Percentiles rank a stretch among this genome's conserved stretches.
These are phyloP conservation scores for Rhizopogon vesiculosus DNA, from an alignment of 768 basidiomycete species.

Conservation along the genomic window DNA sequence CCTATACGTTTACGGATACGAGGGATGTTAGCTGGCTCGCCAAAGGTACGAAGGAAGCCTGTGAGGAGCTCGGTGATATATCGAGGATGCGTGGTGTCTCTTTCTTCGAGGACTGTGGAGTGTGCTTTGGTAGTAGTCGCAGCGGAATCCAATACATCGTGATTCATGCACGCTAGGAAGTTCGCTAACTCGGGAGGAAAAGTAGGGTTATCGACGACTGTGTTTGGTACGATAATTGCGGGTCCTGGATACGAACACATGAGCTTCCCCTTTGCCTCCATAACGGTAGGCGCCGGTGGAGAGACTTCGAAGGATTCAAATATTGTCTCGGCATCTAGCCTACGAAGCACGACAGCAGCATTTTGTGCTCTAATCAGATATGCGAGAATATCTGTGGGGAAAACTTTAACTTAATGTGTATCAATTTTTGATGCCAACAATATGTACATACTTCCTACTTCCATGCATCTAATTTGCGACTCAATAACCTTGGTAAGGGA, in stretches of 20 bases:
- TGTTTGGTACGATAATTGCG: slow-evolving; percentile 30
- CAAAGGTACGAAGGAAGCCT: slow-evolving; percentile 36
- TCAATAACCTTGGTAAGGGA: slow-evolving; percentile 1
- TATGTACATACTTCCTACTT: slow-evolving; percentile 14
- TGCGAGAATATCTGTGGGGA: slow-evolving; percentile 28
- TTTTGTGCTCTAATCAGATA: slow-evolving; percentile 42
- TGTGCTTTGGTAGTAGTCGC: slow-evolving; percentile 33
- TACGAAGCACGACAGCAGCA: slow-evolving; percentile 38
- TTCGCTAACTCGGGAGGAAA: slow-evolving; percentile 32
- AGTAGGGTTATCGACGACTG: slow-evolving; percentile 17
- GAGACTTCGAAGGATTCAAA: slow-evolving; percentile 46
- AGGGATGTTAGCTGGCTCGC: slow-evolving; percentile 10
- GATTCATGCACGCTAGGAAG: slow-evolving; percentile 32
- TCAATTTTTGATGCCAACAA: not conserved
- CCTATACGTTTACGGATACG: slow-evolving; percentile 30
- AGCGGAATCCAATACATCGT: slow-evolving; percentile 24
- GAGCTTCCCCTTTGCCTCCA: slow-evolving; percentile 35
- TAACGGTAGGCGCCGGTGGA: slow-evolving; percentile 27
- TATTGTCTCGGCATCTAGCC: slow-evolving; percentile 15
- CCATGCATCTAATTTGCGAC: slow-evolving; percentile 15
- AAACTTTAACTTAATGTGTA: not conserved
- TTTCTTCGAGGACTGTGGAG: slow-evolving; percentile 14
- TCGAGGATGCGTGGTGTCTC: slow-evolving; percentile 29
- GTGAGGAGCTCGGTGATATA: slow-evolving; percentile 44
- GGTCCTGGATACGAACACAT: slow-evolving; percentile 3